phyloP scores from a whole-genome alignment of 2,329 filamentous ascomycete species.

The Chaetothyriales sp. region DNA sequence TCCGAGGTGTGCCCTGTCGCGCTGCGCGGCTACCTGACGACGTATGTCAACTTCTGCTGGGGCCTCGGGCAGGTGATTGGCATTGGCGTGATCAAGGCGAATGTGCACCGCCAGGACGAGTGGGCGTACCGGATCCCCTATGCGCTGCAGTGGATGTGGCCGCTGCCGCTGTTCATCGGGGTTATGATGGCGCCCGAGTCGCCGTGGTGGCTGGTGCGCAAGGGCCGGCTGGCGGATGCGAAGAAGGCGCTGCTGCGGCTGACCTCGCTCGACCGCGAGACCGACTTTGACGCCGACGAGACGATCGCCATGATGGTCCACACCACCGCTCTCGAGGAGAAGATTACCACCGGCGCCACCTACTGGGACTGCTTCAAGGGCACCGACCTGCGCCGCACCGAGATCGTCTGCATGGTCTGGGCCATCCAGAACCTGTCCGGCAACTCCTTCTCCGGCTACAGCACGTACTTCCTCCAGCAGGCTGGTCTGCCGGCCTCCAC shows the following conservation, averaged over 20 bases:
- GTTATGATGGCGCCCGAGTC: slow-evolving; percentile 36
- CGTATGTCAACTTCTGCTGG: slow-evolving; percentile 24
- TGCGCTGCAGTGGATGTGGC: slow-evolving; percentile 39
- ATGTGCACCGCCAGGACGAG: slow-evolving; percentile 31
- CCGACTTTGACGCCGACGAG: slow-evolving; percentile 65
- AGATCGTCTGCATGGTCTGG: slow-evolving; percentile 52
- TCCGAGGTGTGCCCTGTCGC: slow-evolving; percentile 34
- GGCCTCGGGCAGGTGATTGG: slow-evolving; percentile 37
- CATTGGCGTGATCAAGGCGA: slow-evolving; percentile 35
- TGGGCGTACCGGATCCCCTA: slow-evolving; percentile 40
- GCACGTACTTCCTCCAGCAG: slow-evolving; percentile 31
- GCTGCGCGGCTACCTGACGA: slow-evolving; percentile 31
- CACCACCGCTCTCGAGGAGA: slow-evolving; percentile 64
- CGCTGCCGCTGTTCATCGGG: slow-evolving; percentile 33
- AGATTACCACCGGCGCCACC: slow-evolving; percentile 55
- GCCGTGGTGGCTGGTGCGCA: slow-evolving; percentile 37
- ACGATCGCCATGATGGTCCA: slow-evolving; percentile 87
- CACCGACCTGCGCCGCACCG: slow-evolving; percentile 61
- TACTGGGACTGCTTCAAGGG: slow-evolving; percentile 79
- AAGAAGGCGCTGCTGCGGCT: slow-evolving; percentile 31
- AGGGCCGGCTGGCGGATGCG: slow-evolving; percentile 31
- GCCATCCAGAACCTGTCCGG: slow-evolving; percentile 50
- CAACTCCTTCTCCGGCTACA: slow-evolving; percentile 49
- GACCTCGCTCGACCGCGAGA: slow-evolving; percentile 37
- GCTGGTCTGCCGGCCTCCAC: slow-evolving; percentile 25